A percentile compares a stretch with the other conserved stretches of the same genome.
Evolutionary conservation across 208 protist genomes (phyloP).

Genomic region (Kentomonas sorsogonicus): DNA sequence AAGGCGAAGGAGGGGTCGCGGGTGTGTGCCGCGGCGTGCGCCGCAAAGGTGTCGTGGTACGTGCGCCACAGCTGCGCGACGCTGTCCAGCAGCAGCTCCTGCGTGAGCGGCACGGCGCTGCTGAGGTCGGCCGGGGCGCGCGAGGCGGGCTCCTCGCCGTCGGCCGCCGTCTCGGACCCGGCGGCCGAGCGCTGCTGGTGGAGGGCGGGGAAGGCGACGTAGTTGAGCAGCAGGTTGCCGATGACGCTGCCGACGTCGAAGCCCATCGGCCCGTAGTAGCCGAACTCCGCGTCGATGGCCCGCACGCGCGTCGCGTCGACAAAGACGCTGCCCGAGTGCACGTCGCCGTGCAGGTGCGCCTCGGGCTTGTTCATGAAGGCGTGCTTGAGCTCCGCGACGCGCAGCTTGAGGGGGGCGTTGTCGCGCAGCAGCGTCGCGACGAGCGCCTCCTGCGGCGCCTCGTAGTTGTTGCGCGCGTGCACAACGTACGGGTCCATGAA

Average conservation of each 20-base stretch:
- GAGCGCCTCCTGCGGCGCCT: conserved; percentile 22
- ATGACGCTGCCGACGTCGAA: conserved; percentile 34
- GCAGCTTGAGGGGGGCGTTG: conserved; percentile 14
- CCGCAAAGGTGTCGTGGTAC: conserved; percentile 21
- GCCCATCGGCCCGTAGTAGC: conserved; percentile 28
- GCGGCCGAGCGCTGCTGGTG: conserved; percentile 7
- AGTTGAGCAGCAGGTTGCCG: conserved; percentile 29
- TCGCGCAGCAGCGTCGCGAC: conserved; percentile 18
- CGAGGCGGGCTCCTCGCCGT: conserved; percentile 12
- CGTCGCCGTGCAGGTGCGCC: conserved; percentile 29
- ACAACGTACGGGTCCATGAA: conserved; percentile 24
- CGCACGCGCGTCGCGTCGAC: conserved; percentile 20
- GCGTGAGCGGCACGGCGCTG: conserved; percentile 16
- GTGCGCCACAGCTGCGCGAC: conserved; percentile 16
- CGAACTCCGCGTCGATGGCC: conserved; percentile 33
- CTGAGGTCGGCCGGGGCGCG: conserved; percentile 19
- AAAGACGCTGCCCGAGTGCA: conserved; percentile 35
- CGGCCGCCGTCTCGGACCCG: conserved; percentile 7
- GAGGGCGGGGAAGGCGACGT: conserved; percentile 21
- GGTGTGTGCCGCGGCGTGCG: conserved; percentile 11
- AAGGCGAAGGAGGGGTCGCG: conserved; percentile 23
- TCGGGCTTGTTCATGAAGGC: conserved; percentile 33
- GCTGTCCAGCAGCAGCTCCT: conserved; percentile 13
- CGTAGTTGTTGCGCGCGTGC: conserved; percentile 29
- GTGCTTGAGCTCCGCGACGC: conserved; percentile 29